Base-by-base conservation (phyloP, 2,329 filamentous ascomycete genomes). In the Pleurostoma richardsiae region DNA sequence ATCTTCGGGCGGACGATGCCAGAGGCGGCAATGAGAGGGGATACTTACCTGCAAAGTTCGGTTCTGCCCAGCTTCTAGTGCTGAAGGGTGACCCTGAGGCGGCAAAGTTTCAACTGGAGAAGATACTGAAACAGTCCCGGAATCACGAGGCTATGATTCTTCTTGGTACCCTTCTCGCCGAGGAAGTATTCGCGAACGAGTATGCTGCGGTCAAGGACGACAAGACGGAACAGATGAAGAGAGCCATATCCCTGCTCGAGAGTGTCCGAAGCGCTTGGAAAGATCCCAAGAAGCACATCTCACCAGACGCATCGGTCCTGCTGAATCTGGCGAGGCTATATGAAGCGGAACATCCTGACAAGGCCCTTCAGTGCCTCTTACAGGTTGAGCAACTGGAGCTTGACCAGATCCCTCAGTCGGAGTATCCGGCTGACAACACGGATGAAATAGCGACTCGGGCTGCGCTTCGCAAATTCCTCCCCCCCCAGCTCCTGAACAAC, bases 401-500 rank as follows among this genome's bases (percentile, higher is more conserved):
- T 26, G 86, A 89, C 39, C 86, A 88, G 53, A 80, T 95, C 39
- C 80, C 84, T 0, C 76, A 85, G 19, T 82, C 86, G 8, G 85
- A 91, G 42, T 74, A 77, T 28, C 83, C 85, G 0, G 68, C 79
- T 29, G 77, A 76, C 31, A 64, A 70, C 3, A 75, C 80, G 19
- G 82, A 88, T 45, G 80, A 86, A 48, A 76, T 73, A 3, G 76
- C 80, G 30, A 68, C 80, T 47, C 79, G 79, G 46, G 72, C 72
- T 27, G 74, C 77, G 11, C 74, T 95, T 29, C 84, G 90, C 45
- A 88, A 91, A 60, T 76, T 86, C 49, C 73, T 99, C 2, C 88
- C 91, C 1, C 94, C 94, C 4, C 90, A 96, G 60, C 76, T 97
- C 3, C 77, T 99, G 40, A 99, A 97, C 74, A 99, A 99, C 63